These are phyloP conservation scores for Fusarium buxicola DNA, from an alignment of 2,329 filamentous ascomycete genomes.

Conservation along the genomic window DNA sequence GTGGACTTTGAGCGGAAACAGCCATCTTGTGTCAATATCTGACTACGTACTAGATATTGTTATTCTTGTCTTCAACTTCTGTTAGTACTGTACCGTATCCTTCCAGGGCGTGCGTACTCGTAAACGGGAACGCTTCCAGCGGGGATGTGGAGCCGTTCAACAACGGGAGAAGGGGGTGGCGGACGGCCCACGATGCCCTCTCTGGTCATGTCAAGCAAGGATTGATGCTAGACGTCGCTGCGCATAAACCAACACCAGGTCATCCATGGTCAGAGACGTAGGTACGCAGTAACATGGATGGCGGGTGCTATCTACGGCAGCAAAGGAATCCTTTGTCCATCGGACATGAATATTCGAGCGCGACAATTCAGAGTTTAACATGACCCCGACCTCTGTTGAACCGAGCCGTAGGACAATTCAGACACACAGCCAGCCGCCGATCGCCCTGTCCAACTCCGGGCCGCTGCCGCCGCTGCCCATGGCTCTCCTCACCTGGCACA, in stretches of 20 bases:
- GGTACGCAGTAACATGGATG: too few relatives aligned
- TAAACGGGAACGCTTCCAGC: constrained; percentile 17
- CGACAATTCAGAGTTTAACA: too few relatives aligned
- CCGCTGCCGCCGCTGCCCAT: constrained; percentile 21
- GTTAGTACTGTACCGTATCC: constrained; percentile 11
- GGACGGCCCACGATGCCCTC: constrained; percentile 23
- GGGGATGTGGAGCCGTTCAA: constrained; percentile 27
- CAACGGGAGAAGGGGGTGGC: constrained; percentile 11
- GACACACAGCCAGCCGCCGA: constrained; percentile 19
- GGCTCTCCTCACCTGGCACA: constrained; percentile 25
- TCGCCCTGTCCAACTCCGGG: constrained; percentile 35
- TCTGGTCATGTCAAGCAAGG: constrained; percentile 24
- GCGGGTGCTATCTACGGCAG: background rate
- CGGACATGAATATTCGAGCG: constrained; percentile 3
- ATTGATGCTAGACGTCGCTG: constrained; percentile 1
- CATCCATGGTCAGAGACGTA: constrained; percentile 6
- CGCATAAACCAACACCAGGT: constrained; percentile 21
- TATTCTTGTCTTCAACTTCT: background rate
- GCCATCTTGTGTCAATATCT: too few relatives aligned
- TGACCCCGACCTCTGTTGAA: constrained; percentile 6
- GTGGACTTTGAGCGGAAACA: too few relatives aligned
- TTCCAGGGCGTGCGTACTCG: constrained; percentile 19
- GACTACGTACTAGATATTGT: too few relatives aligned
- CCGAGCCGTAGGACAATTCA: constrained; percentile 13
- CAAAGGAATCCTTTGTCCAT: constrained; percentile 7